Percentiles rank a stretch among this genome's conserved stretches.
phyloP scores from a whole-genome alignment of 208 protist species.

The Zelonia costaricensis region DNA sequence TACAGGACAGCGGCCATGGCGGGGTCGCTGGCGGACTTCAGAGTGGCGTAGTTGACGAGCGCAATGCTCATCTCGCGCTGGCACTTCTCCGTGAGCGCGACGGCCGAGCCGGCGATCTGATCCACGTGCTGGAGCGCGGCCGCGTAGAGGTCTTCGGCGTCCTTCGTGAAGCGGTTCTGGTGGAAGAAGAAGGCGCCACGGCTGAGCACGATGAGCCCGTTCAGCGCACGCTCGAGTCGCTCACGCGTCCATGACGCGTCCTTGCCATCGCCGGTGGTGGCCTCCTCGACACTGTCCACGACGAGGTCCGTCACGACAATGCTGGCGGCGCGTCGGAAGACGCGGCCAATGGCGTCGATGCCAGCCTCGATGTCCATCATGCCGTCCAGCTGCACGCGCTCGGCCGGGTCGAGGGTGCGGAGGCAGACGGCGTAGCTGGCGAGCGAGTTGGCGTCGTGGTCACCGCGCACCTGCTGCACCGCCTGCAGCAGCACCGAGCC shows the following conservation, averaged over 20 bases:
- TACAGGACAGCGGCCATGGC: slow-evolving; percentile 53
- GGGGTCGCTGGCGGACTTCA: slow-evolving; percentile 35
- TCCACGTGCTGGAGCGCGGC: slow-evolving; percentile 50
- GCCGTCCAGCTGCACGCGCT: slow-evolving; percentile 33
- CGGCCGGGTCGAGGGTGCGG: slow-evolving; percentile 20
- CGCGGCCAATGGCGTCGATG: slow-evolving; percentile 25
- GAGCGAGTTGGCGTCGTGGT: slow-evolving; percentile 38
- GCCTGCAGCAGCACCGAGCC: slow-evolving; percentile 50
- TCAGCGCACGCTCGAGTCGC: slow-evolving; percentile 33
- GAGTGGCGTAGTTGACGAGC: slow-evolving; percentile 77
- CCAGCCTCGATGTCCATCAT: slow-evolving; percentile 32
- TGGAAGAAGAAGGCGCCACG: slow-evolving; percentile 85
- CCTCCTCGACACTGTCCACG: slow-evolving; percentile 30
- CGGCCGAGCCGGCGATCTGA: slow-evolving; percentile 17
- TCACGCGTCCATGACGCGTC: slow-evolving; percentile 9
- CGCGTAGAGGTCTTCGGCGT: slow-evolving; percentile 74
- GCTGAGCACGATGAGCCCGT: slow-evolving; percentile 71
- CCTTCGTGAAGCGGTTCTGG: slow-evolving; percentile 52
- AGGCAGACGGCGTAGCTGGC: slow-evolving; percentile 41
- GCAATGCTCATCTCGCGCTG: slow-evolving; percentile 64
- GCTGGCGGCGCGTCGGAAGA: slow-evolving; percentile 44
- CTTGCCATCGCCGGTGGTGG: neutral
- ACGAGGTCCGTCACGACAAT: slow-evolving; percentile 44
- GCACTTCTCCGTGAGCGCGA: slow-evolving; percentile 27
- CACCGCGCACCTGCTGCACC: slow-evolving; percentile 44